Evolutionary conservation across 441 rosid genomes (phyloP).

Genomic region (Viola pubescens): DNA sequence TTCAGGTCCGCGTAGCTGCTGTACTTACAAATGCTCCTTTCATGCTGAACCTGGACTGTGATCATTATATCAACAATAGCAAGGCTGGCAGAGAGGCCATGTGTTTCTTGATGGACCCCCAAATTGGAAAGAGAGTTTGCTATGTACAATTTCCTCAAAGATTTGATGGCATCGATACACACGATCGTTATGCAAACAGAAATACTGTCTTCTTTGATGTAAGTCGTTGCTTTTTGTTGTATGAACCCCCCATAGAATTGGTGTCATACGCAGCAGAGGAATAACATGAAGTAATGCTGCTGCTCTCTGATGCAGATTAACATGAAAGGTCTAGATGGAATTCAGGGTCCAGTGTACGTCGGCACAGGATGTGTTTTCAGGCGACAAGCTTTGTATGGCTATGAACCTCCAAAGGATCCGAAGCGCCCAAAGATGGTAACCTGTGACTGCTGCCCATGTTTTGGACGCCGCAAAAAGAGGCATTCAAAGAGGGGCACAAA

Average conservation of each 20-base stretch:
- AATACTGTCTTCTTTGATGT: slow-evolving; percentile 90
- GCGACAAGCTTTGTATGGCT: slow-evolving; percentile 90
- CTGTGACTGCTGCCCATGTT: slow-evolving; percentile 94
- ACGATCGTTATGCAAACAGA: slow-evolving; percentile 84
- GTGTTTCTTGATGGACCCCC: slow-evolving; percentile 95
- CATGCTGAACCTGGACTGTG: slow-evolving; percentile 83
- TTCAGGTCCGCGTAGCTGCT: slow-evolving; percentile 79
- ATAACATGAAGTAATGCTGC: slow-evolving; percentile 9
- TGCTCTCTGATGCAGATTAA: slow-evolving; percentile 55
- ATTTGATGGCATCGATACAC: slow-evolving; percentile 75
- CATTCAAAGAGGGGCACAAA: slow-evolving; percentile 36
- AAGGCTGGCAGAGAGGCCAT: slow-evolving; percentile 82
- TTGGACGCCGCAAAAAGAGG: slow-evolving; percentile 69
- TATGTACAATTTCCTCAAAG: slow-evolving; percentile 88
- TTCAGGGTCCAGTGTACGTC: slow-evolving; percentile 90
- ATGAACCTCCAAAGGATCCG: slow-evolving; percentile 54
- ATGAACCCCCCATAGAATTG: not conserved
- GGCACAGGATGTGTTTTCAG: slow-evolving; percentile 88
- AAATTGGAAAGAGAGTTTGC: slow-evolving; percentile 66
- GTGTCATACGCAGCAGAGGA: not conserved
- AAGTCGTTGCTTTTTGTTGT: slow-evolving; percentile 11
- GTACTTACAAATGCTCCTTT: slow-evolving; percentile 87
- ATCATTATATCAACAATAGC: slow-evolving; percentile 83
- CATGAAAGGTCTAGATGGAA: slow-evolving; percentile 94
- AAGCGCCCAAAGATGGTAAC: slow-evolving; percentile 86